These are phyloP conservation scores for Powellomyces hirtus DNA, from an alignment of 192 early-diverging fungal species.

Conservation along the genomic window DNA sequence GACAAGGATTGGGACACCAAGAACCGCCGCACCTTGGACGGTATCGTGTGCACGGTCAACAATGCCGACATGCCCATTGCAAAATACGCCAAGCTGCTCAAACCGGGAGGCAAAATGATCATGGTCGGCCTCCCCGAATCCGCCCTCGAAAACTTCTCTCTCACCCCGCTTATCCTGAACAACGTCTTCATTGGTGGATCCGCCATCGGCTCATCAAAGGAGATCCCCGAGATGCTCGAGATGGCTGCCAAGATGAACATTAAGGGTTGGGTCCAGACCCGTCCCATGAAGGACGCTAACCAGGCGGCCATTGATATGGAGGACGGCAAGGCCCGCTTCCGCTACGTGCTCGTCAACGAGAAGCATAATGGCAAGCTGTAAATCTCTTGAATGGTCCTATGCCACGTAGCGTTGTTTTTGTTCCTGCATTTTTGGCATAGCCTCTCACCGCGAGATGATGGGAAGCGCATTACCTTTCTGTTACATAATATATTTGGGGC, in stretches of 20 bases:
- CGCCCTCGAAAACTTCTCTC: slow-evolving; percentile 41
- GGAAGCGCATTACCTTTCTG: too few relatives aligned
- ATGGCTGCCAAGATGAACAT: slow-evolving; percentile 69
- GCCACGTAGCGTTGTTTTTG: too few relatives aligned
- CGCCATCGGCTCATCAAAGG: slow-evolving; percentile 58
- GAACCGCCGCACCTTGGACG: slow-evolving; percentile 46
- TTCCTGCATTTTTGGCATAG: too few relatives aligned
- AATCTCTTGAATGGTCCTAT: too few relatives aligned
- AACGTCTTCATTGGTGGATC: slow-evolving; percentile 62
- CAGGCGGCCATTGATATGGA: slow-evolving; percentile 59
- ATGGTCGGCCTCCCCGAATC: slow-evolving; percentile 65
- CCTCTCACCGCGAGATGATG: too few relatives aligned
- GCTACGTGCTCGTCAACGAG: slow-evolving; percentile 56
- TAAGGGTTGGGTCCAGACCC: slow-evolving; percentile 61
- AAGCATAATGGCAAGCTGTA: not conserved
- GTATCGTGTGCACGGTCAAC: slow-evolving; percentile 31
- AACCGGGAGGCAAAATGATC: slow-evolving; percentile 60
- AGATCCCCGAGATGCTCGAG: slow-evolving; percentile 63
- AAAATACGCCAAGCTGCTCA: slow-evolving; percentile 13
- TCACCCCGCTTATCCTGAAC: slow-evolving; percentile 34
- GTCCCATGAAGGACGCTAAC: slow-evolving; percentile 58
- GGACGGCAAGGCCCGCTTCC: slow-evolving; percentile 61
- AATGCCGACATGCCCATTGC: not conserved
- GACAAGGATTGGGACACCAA: slow-evolving; percentile 21
- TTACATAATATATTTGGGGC: too few relatives aligned